A percentile compares a stretch with the other conserved stretches of the same genome.
phyloP scores from a whole-genome alignment of 352 stramenopile species.

The Pythium chondricola region DNA sequence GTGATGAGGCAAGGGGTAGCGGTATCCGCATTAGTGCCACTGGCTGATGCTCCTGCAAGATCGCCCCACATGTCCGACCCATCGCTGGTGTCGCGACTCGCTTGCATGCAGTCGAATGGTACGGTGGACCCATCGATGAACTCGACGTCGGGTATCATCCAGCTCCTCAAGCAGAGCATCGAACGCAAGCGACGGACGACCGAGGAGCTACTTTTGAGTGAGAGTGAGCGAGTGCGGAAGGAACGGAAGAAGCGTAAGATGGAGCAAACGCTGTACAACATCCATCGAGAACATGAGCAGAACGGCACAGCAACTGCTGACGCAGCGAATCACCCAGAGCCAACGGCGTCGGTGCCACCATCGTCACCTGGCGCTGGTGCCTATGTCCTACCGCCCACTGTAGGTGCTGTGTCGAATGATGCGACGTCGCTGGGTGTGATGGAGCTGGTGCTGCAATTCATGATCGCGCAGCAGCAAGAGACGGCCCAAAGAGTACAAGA shows the following conservation, averaged over 20 bases:
- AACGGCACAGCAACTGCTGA: too few relatives aligned
- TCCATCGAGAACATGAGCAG: conserved; percentile 43
- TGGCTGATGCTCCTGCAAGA: too few relatives aligned
- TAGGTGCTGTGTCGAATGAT: too few relatives aligned
- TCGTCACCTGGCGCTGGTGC: too few relatives aligned
- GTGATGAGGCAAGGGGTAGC: conserved; percentile 4
- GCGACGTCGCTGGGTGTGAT: conserved; percentile 25
- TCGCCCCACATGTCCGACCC: too few relatives aligned
- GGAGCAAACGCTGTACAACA: conserved; percentile 43
- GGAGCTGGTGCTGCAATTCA: conserved; percentile 47
- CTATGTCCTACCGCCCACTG: too few relatives aligned
- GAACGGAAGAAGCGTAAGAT: conserved; percentile 60
- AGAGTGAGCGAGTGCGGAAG: conserved; percentile 47
- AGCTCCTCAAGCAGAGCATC: conserved; percentile 49
- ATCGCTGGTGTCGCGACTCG: not conserved
- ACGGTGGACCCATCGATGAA: too few relatives aligned
- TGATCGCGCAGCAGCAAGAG: conserved; percentile 47
- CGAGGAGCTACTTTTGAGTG: conserved; percentile 41
- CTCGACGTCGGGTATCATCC: conserved; percentile 34
- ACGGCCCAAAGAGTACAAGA: conserved; percentile 22
- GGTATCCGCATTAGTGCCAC: too few relatives aligned
- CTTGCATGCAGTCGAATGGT: not conserved
- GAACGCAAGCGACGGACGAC: conserved; percentile 40
- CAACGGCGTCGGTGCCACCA: too few relatives aligned
- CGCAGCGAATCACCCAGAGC: too few relatives aligned